Base-by-base conservation (phyloP, 495 filamentous ascomycete genomes). In the Neurospora hispaniola region DNA sequence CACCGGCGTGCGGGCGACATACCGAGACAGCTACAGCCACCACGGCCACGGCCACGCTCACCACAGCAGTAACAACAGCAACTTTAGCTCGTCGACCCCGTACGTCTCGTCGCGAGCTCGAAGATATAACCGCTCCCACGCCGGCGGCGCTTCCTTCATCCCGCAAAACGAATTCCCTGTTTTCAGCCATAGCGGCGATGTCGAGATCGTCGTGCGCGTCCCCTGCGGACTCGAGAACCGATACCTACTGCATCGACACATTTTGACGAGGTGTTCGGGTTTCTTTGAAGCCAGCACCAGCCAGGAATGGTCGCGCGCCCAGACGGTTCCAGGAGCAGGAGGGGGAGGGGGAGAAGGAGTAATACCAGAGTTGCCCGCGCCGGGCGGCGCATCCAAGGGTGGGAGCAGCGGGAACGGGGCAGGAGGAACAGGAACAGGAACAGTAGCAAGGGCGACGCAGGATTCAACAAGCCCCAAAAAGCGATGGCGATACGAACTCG, bases 281-380 rank as follows among this genome's bases (percentile, higher is more conserved):
- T 97, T 96, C 82, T 97, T 97, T 81, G 92, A 96, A 82, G 92
- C 93, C 42, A 93, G 92, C 77, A 95, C 92, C 38, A 93, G 90
- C 74, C 90, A 92, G 74, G 92, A 94, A 80, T 97, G 94, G 94
- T 91, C 92, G 73, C 86, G 87, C 44, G 86, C 85, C 2, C 79
- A 78, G 54, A 42, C 81, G 7, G 74, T 78, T 8, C 72, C 76
- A n/a, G 54, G 54, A 38, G 35, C 3, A 38, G 35, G 35, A 38
- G 42, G 39, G 9, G 39, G 35, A 38, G 35, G 35, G 4, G 35
- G 35, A 38, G 35, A 3, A 38, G 35, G 35, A 38, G 35, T 4
- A 38, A 8, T 78, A 42, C 74, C 79, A 18, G 84, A 80, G 35
- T 72, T 76, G 54, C 75, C 79, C 39, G 76, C 80, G 70, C 76